Base-by-base conservation (phyloP, 768 basidiomycete species). In the Hygrocybe coccinea region DNA sequence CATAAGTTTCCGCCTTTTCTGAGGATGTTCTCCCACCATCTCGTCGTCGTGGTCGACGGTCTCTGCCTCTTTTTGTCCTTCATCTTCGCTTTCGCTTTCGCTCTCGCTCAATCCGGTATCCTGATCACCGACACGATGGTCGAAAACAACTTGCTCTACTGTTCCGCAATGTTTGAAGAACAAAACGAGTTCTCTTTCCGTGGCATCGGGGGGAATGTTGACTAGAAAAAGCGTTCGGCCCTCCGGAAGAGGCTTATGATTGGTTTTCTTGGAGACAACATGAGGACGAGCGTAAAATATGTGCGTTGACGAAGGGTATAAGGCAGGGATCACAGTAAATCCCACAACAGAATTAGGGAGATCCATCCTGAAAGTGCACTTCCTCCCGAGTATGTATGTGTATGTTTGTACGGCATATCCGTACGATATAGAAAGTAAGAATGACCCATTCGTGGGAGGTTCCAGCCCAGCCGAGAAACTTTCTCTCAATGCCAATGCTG, bases 161-260 rank as follows among this genome's bases (percentile, higher is more conserved):
- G 84, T 85, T 21, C 94, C 93, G 54, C 79, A 83, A 21, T 76
- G 64, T 64, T 85, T 85, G 75, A 95, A 95, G n/a, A 97, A 74
- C 10, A 81, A 70, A 2, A 83, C 74, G 0, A 97, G 70, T 64
- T 93, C 91, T 36, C 89, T 78, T 61, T 90, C 89, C 1, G 90
- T 89, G 2, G 90, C 82, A 67, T 95, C 92, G 54, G 91, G 86
- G 1, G 95, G 93, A 5, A 95, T 72, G 63, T 97, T 97, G 53
- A 89, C 89, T 2, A 95, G 72, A 64, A 97, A 97, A 9, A 95
- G 75, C 0, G 92, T 95, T 43, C 92, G 80, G 14, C 80, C 83
- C 33, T 81, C 64, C 4, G 78, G 78, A 67, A 60, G 80, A 74
- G 51, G 72, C 34, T 76, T 38, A 60, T 25, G 35, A 50, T 60